Evolutionary conservation across 1,139 yeast species (phyloP).

Genomic region (Suhomyces wounanorum): DNA sequence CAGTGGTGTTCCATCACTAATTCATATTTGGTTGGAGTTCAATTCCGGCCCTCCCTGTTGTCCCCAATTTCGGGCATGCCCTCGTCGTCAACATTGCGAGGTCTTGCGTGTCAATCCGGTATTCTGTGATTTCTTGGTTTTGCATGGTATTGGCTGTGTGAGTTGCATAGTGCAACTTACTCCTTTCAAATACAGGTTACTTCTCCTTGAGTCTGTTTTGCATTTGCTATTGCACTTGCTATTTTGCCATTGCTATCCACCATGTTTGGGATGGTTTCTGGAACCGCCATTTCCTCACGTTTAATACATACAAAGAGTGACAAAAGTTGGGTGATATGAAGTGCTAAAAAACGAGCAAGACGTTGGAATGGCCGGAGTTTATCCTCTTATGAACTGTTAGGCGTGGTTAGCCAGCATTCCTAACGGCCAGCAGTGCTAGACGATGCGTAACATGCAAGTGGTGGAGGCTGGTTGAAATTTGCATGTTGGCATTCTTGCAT

Average conservation of each 20-base stretch:
- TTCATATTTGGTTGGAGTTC: too few relatives aligned
- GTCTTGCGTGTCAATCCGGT: not conserved
- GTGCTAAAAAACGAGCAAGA: not conserved
- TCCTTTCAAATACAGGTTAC: not conserved
- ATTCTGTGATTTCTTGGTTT: not conserved
- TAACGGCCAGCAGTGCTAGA: not conserved
- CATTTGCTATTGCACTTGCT: too few relatives aligned
- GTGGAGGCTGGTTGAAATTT: not conserved
- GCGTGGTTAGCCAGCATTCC: not conserved
- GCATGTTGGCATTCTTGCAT: not conserved
- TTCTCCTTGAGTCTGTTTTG: not conserved
- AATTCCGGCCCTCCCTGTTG: not conserved
- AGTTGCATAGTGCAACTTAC: not conserved
- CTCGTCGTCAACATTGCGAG: not conserved
- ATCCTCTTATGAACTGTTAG: not conserved
- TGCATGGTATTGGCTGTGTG: not conserved
- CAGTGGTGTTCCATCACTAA: not conserved
- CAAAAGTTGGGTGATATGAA: slow-evolving; percentile 3
- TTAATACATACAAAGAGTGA: slow-evolving; percentile 4
- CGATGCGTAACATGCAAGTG: not conserved
- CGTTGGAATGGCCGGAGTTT: not conserved
- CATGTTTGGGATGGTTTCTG: not conserved
- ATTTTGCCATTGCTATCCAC: too few relatives aligned
- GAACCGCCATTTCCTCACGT: not conserved
- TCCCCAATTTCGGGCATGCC: not conserved